A percentile compares a stretch with the other conserved stretches of the same genome.
Conservation (phyloP, 345 rosid genomes). For the Hibiscus tridactylites region DNA sequence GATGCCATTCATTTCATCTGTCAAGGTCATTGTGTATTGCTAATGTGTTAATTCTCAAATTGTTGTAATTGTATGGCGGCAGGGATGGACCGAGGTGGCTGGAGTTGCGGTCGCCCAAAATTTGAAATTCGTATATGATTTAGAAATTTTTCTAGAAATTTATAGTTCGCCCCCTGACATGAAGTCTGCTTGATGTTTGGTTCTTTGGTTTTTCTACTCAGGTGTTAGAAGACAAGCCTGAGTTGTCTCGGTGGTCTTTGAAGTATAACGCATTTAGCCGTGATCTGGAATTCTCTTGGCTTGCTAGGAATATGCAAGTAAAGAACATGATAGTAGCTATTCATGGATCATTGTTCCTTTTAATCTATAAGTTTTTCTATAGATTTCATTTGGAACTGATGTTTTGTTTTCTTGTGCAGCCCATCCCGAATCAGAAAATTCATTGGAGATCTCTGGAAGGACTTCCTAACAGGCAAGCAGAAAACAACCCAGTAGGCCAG, state of each 20-base stretch:
- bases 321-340: constrained; percentile 6
- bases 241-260: constrained; percentile 70
- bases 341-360: neutral
- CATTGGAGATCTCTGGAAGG: constrained; percentile 9
- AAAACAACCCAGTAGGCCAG: neutral
- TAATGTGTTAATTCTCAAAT: neutral
- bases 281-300: constrained; percentile 82
- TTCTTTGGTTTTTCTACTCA: constrained; percentile 3
- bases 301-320: constrained; percentile 89
- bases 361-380: neutral
- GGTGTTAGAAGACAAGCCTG: too few relatives aligned
- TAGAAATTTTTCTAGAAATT: too few relatives aligned
- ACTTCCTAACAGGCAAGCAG: constrained; percentile 5
- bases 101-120: too few relatives aligned
- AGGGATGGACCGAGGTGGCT: too few relatives aligned
- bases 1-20: constrained; percentile 93
- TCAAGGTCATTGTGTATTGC: constrained; percentile 34
- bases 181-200: constrained; percentile 9
- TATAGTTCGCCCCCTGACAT: too few relatives aligned
- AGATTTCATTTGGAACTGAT: neutral
- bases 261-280: constrained; percentile 77
- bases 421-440: constrained; percentile 2
- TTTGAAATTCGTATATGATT: too few relatives aligned
- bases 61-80: neutral
- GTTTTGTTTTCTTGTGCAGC: neutral